Evolutionary conservation across 2,329 filamentous ascomycete genomes (phyloP), one percentile per base, ranked within the genome.

Genomic region (Monosporascus sp.): DNA sequence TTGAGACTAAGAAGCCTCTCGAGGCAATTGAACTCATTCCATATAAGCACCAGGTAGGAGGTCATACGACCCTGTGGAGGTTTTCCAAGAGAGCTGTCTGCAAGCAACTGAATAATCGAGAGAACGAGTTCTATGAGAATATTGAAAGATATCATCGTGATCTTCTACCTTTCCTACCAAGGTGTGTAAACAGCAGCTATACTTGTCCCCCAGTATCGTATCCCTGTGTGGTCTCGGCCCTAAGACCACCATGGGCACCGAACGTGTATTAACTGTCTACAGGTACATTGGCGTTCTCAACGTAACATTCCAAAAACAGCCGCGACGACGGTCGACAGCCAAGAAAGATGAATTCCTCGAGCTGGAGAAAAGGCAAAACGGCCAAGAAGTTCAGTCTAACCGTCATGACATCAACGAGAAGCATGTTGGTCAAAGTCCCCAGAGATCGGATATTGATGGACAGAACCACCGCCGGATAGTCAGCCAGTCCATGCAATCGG

Each of bases 71-170:
- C 0, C 82, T 99, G 37, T 99, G 96, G 81, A 87, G 93, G 42
- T 97, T 99, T 68, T 97, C 94, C 18, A 86, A 90, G 60, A 84
- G 92, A 63, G 94, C 94, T 52, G 92, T 99, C 11, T 99, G 94
- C 78, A 99, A 99, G 72, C 91, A 97, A 72, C 81, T 99, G 65
- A 99, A 96, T 70, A 99, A 96, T 69, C 83, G 93, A 65, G 94
- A 99, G 68, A 99, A 99, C 71, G 90, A 96, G 72, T 99, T 99
- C 68, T 99, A 99, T 70, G 94, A 99, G 72, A 94, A 87, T 51
- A 90, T 97, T 63, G 94, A 99, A 74, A 85, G 84, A 64, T 84
- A 90, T 60, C 93, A 99, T 70, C 89, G 91, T 58, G 88, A 96
- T 66, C 79, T 99, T 64, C 75, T 99, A 54, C 84, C 88, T 42